A percentile compares a stretch with the other conserved stretches of the same genome.
Evolutionary conservation across 768 basidiomycete species (phyloP).

Genomic region (Auricularia cornea): DNA sequence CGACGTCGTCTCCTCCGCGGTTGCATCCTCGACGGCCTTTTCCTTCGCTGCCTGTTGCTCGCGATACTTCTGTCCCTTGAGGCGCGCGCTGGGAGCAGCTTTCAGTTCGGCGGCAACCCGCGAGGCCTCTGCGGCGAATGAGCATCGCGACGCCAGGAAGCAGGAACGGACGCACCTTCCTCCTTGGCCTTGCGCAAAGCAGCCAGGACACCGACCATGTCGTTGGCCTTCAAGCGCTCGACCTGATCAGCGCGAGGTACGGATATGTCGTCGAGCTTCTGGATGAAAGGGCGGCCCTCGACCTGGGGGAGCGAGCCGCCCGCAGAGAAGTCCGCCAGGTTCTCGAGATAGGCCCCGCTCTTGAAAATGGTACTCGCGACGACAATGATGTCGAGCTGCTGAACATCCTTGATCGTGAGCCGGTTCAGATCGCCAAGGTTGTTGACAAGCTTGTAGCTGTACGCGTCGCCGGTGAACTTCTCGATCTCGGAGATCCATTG

Average conservation of each 20-base stretch:
- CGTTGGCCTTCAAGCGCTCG: constrained; percentile 56
- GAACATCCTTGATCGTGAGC: constrained; percentile 61
- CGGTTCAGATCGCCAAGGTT: constrained; percentile 64
- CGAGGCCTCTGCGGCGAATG: constrained; percentile 32
- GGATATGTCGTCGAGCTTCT: constrained; percentile 60
- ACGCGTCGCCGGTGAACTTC: constrained; percentile 63
- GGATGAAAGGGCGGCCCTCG: constrained; percentile 87
- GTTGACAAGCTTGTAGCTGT: constrained; percentile 58
- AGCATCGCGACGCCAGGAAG: constrained; percentile 6
- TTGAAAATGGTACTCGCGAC: constrained; percentile 83
- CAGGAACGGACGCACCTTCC: constrained; percentile 36
- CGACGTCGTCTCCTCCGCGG: constrained; percentile 15
- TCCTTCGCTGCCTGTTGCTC: constrained; percentile 41
- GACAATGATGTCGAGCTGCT: constrained; percentile 79
- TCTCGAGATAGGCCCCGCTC: constrained; percentile 65
- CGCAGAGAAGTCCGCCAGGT: constrained; percentile 61
- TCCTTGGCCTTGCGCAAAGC: constrained; percentile 57
- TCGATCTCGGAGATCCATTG: constrained; percentile 85
- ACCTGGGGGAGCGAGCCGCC: constrained; percentile 54
- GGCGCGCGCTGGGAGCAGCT: constrained; percentile 47
- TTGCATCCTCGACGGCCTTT: too few relatives aligned
- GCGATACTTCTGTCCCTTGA: constrained; percentile 69
- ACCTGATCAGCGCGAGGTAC: constrained; percentile 55
- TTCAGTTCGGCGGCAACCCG: constrained; percentile 35
- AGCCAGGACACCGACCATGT: constrained; percentile 50